phyloP scores from a whole-genome alignment of 768 basidiomycete species.

The Hydnum rufescens region DNA sequence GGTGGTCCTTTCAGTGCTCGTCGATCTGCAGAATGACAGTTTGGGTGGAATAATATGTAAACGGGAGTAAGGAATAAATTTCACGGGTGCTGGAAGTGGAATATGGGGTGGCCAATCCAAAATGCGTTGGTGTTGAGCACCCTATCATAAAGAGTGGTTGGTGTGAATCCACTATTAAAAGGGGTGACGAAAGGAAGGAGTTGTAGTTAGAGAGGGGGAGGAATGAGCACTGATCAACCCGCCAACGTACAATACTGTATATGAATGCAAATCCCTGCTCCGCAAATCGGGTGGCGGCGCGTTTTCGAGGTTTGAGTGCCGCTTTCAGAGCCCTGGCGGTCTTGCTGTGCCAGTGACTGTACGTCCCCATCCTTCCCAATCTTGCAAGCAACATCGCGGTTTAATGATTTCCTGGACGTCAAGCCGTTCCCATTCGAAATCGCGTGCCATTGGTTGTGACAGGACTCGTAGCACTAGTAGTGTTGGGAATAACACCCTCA shows the following conservation, averaged over 20 bases:
- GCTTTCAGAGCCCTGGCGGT: conserved; percentile 9
- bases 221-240: conserved; percentile 61
- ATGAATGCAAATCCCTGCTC: conserved; percentile 86
- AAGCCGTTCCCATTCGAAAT: no score
- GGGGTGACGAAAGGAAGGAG: background rate
- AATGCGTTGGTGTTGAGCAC: conserved; percentile 42
- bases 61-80: conserved; percentile 79
- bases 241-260: conserved; percentile 64
- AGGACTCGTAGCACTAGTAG: conserved; percentile 17
- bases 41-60: conserved; percentile 82
- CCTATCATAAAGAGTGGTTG: conserved; percentile 42
- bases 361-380: background rate
- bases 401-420: background rate
- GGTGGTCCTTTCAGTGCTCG: conserved; percentile 76
- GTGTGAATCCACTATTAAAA: conserved; percentile 57
- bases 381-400: conserved; percentile 3
- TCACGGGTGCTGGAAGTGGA: conserved; percentile 59
- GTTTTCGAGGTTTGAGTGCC: conserved; percentile 41
- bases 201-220: conserved; percentile 7
- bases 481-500: no score
- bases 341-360: no score
- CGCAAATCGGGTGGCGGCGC: conserved; percentile 69
- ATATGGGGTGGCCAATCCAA: conserved; percentile 75
- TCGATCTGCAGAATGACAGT: conserved; percentile 85
- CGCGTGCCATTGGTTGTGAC: conserved; percentile 19